Base-by-base conservation (phyloP, 768 basidiomycete genomes). In the Pulveroboletus ravenelii region DNA sequence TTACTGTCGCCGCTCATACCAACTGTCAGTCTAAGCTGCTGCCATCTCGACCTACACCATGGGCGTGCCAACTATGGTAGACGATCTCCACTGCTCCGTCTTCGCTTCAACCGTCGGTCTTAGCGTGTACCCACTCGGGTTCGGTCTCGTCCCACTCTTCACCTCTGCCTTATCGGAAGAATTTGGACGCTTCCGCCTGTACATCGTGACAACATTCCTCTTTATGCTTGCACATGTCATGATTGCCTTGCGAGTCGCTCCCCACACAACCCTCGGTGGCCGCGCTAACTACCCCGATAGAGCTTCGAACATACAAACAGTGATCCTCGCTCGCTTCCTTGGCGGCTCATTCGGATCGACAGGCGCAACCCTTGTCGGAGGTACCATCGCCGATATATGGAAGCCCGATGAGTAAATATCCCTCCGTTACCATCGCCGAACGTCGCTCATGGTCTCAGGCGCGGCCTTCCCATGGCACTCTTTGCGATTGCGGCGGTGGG, bases 381-480 rank as follows among this genome's bases (percentile, higher is more conserved):
- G 86, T n/a, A 84, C 81, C 2, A 77, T 86, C 23, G 79, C 82
- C 37, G 86, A 87, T 62, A 80, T 87, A 15, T 88, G 84, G 82
- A 62, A 64, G 3, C 71, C 83, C 3, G 69, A 74, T 56, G 79
- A 86, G 84, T 85, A 54, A 55, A 74, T 62, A 27, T 53, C 39
- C 30, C 58, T 15, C 14, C 3, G 3, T 31, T n/a, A 23, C 25
- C 23, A 38, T 41, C 23, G 39, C 41, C 7, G 31, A 27, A 36
- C 15, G 10, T 36, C 9, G 7, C 63, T 62, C 23, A 65, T 32
- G n/a, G 20, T 38, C 14, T 7, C 50, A 89, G 86, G 42, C 86
- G 89, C 4, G 87, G 88, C 1, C 59, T 85, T 1, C 89, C 89
- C 0, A 91, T 92, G 87, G 73, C 85, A 0, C 61, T 87, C 1